Evolutionary conservation across 306 rosid species (phyloP).

Genomic region (Prinsepia uniflora): DNA sequence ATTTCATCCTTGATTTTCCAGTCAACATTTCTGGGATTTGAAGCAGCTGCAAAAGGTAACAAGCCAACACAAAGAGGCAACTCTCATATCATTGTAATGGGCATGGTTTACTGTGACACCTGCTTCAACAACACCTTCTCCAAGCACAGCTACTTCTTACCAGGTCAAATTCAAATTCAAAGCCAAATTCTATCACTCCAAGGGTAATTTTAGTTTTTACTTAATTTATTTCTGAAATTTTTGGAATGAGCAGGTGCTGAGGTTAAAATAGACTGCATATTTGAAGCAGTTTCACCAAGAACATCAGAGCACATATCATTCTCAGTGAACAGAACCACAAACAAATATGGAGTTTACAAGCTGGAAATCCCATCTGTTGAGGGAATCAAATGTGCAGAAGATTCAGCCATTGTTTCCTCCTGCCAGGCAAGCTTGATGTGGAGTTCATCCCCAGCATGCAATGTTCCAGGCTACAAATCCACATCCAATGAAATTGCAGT

Average conservation of each 20-base stretch:
- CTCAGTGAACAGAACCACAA: conserved; percentile 87
- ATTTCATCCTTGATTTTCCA: conserved; percentile 43
- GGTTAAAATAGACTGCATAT: conserved; percentile 70
- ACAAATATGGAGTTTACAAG: conserved; percentile 66
- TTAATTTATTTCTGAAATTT: no score
- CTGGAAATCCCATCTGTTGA: conserved; percentile 87
- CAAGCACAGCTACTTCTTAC: conserved; percentile 74
- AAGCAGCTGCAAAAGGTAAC: conserved; percentile 44
- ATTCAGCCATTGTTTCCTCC: conserved; percentile 64
- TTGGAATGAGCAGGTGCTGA: conserved; percentile 56
- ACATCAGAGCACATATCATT: conserved; percentile 68
- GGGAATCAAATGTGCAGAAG: conserved; percentile 89
- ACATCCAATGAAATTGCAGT: conserved; percentile 72
- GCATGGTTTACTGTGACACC: conserved; percentile 88
- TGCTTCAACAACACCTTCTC: conserved; percentile 93
- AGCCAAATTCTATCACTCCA: no score
- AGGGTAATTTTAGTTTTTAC: no score
- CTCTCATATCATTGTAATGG: conserved; percentile 88
- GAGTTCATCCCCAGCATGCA: conserved; percentile 69
- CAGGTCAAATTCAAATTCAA: conserved; percentile 38
- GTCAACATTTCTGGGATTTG: conserved; percentile 42
- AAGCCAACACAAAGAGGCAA: conserved; percentile 18
- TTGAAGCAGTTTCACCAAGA: conserved; percentile 63
- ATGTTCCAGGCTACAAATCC: conserved; percentile 76
- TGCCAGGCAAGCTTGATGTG: conserved; percentile 69